Conservation (phyloP, 148 eudicot genomes). For the Salicornia ramosissima region DNA sequence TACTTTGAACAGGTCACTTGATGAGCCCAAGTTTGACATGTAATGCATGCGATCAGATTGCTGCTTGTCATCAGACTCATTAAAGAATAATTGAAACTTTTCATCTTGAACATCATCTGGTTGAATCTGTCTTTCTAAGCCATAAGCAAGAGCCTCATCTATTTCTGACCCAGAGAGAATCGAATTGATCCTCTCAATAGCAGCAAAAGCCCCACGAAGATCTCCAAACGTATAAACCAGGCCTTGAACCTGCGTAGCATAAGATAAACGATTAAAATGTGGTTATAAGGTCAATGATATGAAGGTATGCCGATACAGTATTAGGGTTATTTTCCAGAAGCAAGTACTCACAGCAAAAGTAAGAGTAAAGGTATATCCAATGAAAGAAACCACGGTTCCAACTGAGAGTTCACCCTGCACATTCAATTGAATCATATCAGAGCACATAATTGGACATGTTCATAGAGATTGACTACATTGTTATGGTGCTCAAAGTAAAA, state of each 20-base stretch:
- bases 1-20: conserved; percentile 47
- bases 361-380: conserved; percentile 92
- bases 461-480: not conserved
- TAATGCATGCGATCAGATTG: conserved; percentile 41
- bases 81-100: conserved; percentile 43
- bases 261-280: not conserved
- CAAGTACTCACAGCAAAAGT: conserved; percentile 87
- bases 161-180: conserved; percentile 71
- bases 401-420: conserved; percentile 90
- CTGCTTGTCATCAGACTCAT: conserved; percentile 42
- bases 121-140: conserved; percentile 71
- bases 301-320: not conserved
- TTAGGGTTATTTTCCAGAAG: not conserved
- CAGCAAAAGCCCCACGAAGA: conserved; percentile 93
- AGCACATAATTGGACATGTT: not conserved
- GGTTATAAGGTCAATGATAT: conserved; percentile 6
- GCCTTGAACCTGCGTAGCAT: conserved; percentile 78
- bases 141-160: conserved; percentile 87
- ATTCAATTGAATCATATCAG: conserved; percentile 6
- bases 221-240: conserved; percentile 94
- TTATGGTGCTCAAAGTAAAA: not conserved
- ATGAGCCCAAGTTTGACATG: conserved; percentile 76
- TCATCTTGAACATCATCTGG: conserved; percentile 51
- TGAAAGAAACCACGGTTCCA: conserved; percentile 87
- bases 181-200: conserved; percentile 89